A percentile compares a stretch with the other conserved stretches of the same genome.
Conservation (phyloP, 768 basidiomycete species). For the Russula sp. region DNA sequence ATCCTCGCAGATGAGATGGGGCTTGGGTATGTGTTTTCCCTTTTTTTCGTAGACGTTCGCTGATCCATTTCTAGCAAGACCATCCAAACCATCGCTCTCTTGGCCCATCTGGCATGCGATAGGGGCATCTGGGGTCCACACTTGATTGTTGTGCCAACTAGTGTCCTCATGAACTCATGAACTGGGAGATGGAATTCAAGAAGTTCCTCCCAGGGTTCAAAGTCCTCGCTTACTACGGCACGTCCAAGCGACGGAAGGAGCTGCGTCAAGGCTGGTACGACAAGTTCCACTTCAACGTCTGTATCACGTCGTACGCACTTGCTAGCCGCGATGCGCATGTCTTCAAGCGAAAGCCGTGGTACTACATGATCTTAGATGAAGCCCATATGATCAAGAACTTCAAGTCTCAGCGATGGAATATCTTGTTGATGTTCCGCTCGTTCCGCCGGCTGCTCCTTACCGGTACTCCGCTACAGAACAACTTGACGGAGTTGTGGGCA, state of each 20-base stretch:
- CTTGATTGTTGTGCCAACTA: slow-evolving; percentile 87
- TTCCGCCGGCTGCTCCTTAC: slow-evolving; percentile 85
- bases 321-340: slow-evolving; percentile 88
- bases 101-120: slow-evolving; percentile 89
- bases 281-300: slow-evolving; percentile 85
- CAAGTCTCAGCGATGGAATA: slow-evolving; percentile 90
- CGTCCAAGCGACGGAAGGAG: slow-evolving; percentile 81
- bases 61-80: slow-evolving; percentile 58
- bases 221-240: slow-evolving; percentile 85
- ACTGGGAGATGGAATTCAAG: slow-evolving; percentile 97
- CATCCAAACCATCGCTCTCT: slow-evolving; percentile 89
- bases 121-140: slow-evolving; percentile 90
- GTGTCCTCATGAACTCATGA: slow-evolving; percentile 88
- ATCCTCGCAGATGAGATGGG: slow-evolving; percentile 95
- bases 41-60: background rate
- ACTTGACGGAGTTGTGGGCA: slow-evolving; percentile 93
- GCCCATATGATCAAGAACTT: slow-evolving; percentile 99
- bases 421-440: slow-evolving; percentile 78
- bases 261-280: slow-evolving; percentile 88
- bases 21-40: slow-evolving; percentile 55
- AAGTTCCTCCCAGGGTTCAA: slow-evolving; percentile 89
- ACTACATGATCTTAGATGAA: slow-evolving; percentile 94
- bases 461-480: slow-evolving; percentile 95
- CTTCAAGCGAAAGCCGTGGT: slow-evolving; percentile 90
- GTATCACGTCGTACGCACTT: slow-evolving; percentile 89